These are phyloP conservation scores for Ceratobasidium sp. DNA, from an alignment of 1,284 basidiomycete species.

Conservation along the genomic window DNA sequence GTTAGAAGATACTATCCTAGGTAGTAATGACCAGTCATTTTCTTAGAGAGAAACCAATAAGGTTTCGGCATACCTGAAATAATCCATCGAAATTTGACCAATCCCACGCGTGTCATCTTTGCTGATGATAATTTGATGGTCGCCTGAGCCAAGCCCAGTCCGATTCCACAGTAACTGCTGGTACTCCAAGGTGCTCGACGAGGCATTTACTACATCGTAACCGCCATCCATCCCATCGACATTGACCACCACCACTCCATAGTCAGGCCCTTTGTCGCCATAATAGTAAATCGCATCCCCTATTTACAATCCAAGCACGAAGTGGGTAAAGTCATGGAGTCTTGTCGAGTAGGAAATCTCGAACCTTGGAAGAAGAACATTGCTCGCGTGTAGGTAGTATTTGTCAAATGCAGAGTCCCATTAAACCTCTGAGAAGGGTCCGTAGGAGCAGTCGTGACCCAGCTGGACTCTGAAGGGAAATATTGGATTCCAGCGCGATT, in stretches of 20 bases:
- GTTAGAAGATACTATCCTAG: not conserved
- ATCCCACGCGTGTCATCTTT: not conserved
- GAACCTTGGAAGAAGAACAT: slow-evolving; percentile 18
- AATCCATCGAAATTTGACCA: not conserved
- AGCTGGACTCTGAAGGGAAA: slow-evolving; percentile 15
- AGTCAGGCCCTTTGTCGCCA: slow-evolving; percentile 1
- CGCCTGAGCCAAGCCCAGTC: slow-evolving; percentile 3
- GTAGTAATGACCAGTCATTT: not conserved
- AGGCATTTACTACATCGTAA: not conserved
- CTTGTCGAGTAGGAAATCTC: too few relatives aligned
- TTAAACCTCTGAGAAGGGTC: not conserved
- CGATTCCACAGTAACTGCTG: not conserved
- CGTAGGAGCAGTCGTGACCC: not conserved
- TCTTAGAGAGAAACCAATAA: not conserved
- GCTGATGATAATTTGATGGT: slow-evolving; percentile 9
- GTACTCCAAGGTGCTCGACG: not conserved
- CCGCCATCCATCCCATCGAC: not conserved
- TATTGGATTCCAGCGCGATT: slow-evolving; percentile 12
- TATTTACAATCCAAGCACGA: not conserved
- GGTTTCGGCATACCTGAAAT: not conserved
- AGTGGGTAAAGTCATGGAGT: too few relatives aligned
- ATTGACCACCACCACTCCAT: not conserved
- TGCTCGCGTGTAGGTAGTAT: not conserved
- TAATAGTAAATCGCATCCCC: slow-evolving; percentile 10
- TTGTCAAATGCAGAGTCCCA: not conserved